Conservation (phyloP, 2,329 filamentous ascomycete species). For the Aspergillus fischeri region DNA sequence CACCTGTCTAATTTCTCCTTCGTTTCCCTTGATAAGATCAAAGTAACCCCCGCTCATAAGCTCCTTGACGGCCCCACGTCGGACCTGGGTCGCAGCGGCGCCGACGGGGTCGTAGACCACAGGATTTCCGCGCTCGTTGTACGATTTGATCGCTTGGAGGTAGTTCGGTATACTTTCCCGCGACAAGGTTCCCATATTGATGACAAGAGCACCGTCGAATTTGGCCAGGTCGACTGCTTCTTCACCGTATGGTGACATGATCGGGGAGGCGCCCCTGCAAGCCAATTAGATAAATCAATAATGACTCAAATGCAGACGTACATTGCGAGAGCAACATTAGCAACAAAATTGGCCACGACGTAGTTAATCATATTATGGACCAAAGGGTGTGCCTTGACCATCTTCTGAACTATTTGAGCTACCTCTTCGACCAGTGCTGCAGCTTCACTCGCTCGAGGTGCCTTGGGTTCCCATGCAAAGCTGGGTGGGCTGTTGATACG, state of each 20-base stretch:
- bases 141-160: slow-evolving; percentile 68
- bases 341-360: slow-evolving; percentile 91
- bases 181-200: slow-evolving; percentile 94
- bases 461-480: slow-evolving; percentile 29
- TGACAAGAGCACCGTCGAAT: slow-evolving; percentile 72
- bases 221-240: slow-evolving; percentile 78
- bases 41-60: slow-evolving; percentile 74
- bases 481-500: slow-evolving; percentile 47
- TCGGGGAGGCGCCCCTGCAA: slow-evolving; percentile 70
- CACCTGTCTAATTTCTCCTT: slow-evolving; percentile 76
- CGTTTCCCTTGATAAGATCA: slow-evolving; percentile 90
- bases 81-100: slow-evolving; percentile 73
- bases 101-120: slow-evolving; percentile 88
- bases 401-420: slow-evolving; percentile 52
- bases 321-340: slow-evolving; percentile 80
- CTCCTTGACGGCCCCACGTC: slow-evolving; percentile 65
- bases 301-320: slow-evolving; percentile 19
- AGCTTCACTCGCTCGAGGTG: slow-evolving; percentile 24
- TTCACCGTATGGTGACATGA: slow-evolving; percentile 84
- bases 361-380: slow-evolving; percentile 97
- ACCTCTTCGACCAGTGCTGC: slow-evolving; percentile 32
- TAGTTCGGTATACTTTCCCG: slow-evolving; percentile 70
- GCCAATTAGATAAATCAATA: slow-evolving; percentile 12
- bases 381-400: slow-evolving; percentile 64
- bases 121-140: slow-evolving; percentile 72